phyloP scores from a whole-genome alignment of 768 basidiomycete species.

The Suillus discolor region DNA sequence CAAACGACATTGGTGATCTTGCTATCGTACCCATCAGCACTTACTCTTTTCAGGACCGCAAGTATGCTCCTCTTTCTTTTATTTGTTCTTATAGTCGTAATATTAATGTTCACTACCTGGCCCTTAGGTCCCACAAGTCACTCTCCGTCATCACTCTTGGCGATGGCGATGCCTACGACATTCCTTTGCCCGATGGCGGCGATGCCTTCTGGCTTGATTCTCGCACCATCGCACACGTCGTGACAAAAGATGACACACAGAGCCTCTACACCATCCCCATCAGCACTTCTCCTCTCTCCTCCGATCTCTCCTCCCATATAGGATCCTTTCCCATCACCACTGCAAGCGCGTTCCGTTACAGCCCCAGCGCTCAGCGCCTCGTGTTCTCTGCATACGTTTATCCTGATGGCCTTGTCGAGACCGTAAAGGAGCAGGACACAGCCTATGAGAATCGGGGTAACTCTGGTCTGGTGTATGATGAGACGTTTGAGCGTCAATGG shows the following conservation, averaged over 20 bases:
- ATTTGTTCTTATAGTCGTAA: neutral
- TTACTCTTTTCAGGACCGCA: constrained; percentile 73
- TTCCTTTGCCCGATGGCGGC: constrained; percentile 67
- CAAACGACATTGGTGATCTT: constrained; percentile 70
- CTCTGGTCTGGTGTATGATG: constrained; percentile 71
- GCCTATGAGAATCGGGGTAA: constrained; percentile 74
- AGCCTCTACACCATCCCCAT: constrained; percentile 65
- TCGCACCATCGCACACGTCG: constrained; percentile 70
- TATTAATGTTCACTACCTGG: neutral
- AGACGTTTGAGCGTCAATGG: constrained; percentile 76
- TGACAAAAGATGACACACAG: constrained; percentile 51
- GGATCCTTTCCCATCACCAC: constrained; percentile 71
- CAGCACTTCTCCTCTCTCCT: constrained; percentile 35
- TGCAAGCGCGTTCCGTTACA: constrained; percentile 72
- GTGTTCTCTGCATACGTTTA: constrained; percentile 89
- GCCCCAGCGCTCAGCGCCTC: constrained; percentile 55
- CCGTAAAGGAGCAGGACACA: constrained; percentile 70
- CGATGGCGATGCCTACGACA: constrained; percentile 50
- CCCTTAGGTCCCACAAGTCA: constrained; percentile 68
- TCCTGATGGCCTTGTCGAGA: constrained; percentile 69
- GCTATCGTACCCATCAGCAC: constrained; percentile 66
- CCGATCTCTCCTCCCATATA: constrained; percentile 47
- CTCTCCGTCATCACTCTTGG: constrained; percentile 64
- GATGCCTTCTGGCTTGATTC: constrained; percentile 80
- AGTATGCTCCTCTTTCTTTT: constrained; percentile 45